Base-by-base conservation (phyloP, 1,284 basidiomycete species). In the Ceratorhiza oryzae-sativae region DNA sequence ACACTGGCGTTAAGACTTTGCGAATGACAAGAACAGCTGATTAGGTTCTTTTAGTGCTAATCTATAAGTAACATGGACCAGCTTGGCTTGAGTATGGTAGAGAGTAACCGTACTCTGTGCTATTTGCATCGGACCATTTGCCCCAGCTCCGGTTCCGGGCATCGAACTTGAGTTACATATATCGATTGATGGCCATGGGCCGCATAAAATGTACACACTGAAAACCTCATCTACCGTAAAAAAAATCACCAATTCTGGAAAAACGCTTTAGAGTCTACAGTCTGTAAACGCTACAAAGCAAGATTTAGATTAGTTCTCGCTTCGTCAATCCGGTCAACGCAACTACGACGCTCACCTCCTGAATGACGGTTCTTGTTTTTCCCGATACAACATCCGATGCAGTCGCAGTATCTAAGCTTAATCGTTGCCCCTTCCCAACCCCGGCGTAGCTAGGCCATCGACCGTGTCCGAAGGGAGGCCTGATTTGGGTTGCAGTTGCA, bases 321-420 rank as follows among this genome's bases (percentile, higher is more conserved):
- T 39, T 6, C 36, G 6, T 13, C 36, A 39, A 39, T 39, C 13
- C 13, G 36, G n/a, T n/a, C n/a, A 39, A 39, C 36, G 13, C 8
- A 39, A 62, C 25, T 49, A 18, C 6, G 15, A 18, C 42, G 55
- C 87, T 67, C 68, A 91, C 92, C 86, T 93, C 91, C 20, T 87
- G 84, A 73, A 93, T 85, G 30, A 90, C 89, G 3, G 81, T 86
- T 55, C 85, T 83, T 76, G 87, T 90, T 73, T 80, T 84, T 25
- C 79, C 80, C 25, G 82, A 79, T 51, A 79, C 81, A 10, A 81
- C 78, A 30, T 86, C 83, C n/a, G 61, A 48, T 58, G 53, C 62
- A 45, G 85, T 82, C 78, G 91, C 87, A 89, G 90, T 92, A 60
- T 93, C 91, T 67, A 90, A 78, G 23, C 83, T 84, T 62, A 80